phyloP scores from a whole-genome alignment of 495 filamentous ascomycete genomes.

The Penicillium paradoxum region DNA sequence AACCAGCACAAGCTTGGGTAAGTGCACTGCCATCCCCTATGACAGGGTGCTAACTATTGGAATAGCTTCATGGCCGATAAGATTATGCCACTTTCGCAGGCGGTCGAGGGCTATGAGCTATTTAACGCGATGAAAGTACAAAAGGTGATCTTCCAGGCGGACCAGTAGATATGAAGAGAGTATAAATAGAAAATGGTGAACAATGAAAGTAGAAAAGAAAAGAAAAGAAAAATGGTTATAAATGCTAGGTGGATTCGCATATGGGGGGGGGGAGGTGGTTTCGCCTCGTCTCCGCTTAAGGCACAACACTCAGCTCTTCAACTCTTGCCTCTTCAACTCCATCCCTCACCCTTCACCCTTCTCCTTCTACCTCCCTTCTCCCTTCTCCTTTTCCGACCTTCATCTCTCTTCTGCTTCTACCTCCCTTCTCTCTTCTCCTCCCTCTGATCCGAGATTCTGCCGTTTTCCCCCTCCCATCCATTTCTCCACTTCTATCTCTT shows the following conservation, averaged over 20 bases:
- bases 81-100: conserved; percentile 81
- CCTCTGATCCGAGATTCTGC: conserved; percentile 16
- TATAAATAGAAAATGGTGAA: background rate
- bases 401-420: conserved; percentile 5
- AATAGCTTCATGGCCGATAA: conserved; percentile 87
- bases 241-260: background rate
- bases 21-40: conserved; percentile 25
- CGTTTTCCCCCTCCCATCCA: conserved; percentile 22
- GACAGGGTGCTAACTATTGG: background rate
- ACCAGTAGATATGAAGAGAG: conserved; percentile 28
- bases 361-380: conserved; percentile 17
- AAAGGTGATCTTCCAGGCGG: conserved; percentile 64
- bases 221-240: background rate
- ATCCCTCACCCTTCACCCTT: conserved; percentile 21
- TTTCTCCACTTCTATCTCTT: conserved; percentile 29
- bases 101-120: conserved; percentile 82
- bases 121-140: conserved; percentile 92
- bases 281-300: conserved; percentile 19
- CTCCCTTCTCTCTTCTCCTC: conserved; percentile 16
- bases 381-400: conserved; percentile 13
- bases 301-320: conserved; percentile 22
- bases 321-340: conserved; percentile 14
- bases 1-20: conserved; percentile 80
- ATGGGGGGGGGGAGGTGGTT: background rate
- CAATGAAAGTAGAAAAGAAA: background rate